These are phyloP conservation scores for Cicer cuneatum DNA, from an alignment of 306 rosid genomes.

Conservation along the genomic window DNA sequence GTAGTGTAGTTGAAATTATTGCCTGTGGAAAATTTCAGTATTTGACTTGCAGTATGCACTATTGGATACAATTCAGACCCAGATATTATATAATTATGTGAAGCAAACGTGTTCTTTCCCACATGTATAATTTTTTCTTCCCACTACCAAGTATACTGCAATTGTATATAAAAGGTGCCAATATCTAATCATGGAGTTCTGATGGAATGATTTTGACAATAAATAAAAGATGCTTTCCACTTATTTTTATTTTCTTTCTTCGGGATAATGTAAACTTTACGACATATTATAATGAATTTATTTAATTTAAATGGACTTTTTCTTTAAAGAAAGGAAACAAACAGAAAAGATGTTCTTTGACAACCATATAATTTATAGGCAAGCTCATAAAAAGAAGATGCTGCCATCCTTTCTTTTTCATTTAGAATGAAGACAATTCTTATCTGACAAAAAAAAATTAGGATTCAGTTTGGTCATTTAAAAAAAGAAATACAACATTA, in stretches of 20 bases:
- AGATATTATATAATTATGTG: background rate
- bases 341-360: background rate
- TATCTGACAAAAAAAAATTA: too few species aligned
- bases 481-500: too few species aligned
- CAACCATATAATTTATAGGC: background rate
- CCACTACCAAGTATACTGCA: background rate
- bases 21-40: slow-evolving; percentile 18
- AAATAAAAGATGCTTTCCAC: background rate
- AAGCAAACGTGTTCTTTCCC: background rate
- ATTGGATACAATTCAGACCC: slow-evolving; percentile 12
- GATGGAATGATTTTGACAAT: background rate
- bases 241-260: background rate
- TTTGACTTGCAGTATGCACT: slow-evolving; percentile 11
- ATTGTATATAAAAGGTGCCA: background rate
- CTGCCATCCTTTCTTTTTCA: background rate
- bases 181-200: slow-evolving; percentile 7
- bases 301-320: background rate
- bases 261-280: background rate
- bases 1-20: slow-evolving; percentile 38
- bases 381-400: background rate
- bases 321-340: background rate
- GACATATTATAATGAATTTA: background rate
- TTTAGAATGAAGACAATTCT: too few species aligned
- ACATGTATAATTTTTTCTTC: background rate
- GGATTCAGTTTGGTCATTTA: too few species aligned